Base-by-base conservation (phyloP, 1,284 basidiomycete species). In the Pseudozyma hubeiensis region DNA sequence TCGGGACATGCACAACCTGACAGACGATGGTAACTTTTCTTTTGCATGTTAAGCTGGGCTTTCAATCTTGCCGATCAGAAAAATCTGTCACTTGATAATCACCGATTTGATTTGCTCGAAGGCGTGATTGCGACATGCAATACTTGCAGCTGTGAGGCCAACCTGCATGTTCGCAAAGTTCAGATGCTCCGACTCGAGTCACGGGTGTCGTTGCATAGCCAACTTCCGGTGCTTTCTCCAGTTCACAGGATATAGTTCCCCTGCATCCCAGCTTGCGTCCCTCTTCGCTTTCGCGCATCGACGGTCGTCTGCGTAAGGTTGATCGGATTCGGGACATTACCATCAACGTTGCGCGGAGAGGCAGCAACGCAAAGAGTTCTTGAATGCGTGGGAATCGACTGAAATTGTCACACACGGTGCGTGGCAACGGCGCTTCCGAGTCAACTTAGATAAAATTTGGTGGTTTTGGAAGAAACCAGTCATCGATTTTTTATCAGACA, bases 71-170 rank as follows among this genome's bases (percentile, higher is more conserved):
- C 24, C 24, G 24, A 24, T 24, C 24, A 24, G 24, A 24, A 7
- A 45, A 48, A 58, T 58, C 11, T n/a, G 24, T 24, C 24, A 24
- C 24, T 24, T 24, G 24, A 4, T 4, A 24, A 24, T 24, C 24
- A 24, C 24, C 24, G 24, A 24, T 24, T 24, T 24, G 24, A 24
- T 24, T 24, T 24, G 24, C 24, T 24, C 24, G 31, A 59, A 59
- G 52, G 52, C 63, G 56, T 65, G 63, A 65, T 59, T 55, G 56
- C 24, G 19, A 37, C 17, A 58, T 55, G 53, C 53, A 55, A 55
- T 47, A 45, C 47, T 19, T 41, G 53, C 46, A 48, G 17, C 33
- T 41, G 10, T 49, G 47, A 35, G 24, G 47, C 6, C 51, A 61
- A 54, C 63, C 41, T 65, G 63, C 63, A 65, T 33, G 1, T 24